Evolutionary conservation across 129 eudicot genomes (phyloP), one percentile per base, ranked within the genome.

Genomic region (Artemisia annua): DNA sequence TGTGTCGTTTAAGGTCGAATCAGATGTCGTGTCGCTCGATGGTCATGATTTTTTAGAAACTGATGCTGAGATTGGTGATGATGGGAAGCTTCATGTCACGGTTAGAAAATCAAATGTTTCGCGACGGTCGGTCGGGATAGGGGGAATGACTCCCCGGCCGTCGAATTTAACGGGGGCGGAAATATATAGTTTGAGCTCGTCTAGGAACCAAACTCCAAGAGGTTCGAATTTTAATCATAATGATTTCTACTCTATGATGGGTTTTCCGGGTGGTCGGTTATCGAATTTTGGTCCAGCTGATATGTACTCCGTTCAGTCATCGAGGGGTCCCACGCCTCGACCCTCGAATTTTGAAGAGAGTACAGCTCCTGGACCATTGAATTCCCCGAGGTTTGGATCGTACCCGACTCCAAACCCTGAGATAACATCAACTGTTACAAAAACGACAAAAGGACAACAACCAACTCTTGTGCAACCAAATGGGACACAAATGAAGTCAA

Each of bases 211-310:
- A 22, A 93, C 95, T 15, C 96, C 98, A 0, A 84, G 98, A 48
- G 96, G 87, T 10, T 89, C 96, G 11, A 89, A 89, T 79, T 93
- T 93, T 52, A 89, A 93, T 24, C 91, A 84, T 32, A 63, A 82
- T 0, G 98, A 93, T 81, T 93, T 93, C 65, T 93, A 89, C 80
- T 83, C 90, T 6, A 93, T 93, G 96, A 87, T 92, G 98, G 98
- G 98, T 28, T 83, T 89, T 69, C 86, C 83, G 1, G 96, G 91
- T 14, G 93, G 97, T 0, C 80, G 96, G 69, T 24, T 87, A 35
- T 92, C 97, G 22, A 92, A 92, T 75, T 92, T 92, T 12, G 97
- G 97, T 0, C 86, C 87, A 0, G 87, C 87, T 2, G 97, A 91
- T 14, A 84, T 86, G 93, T 88, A 87, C 56, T 91, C 97, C 7